Conservation (phyloP, 1,284 basidiomycete genomes). For the Cryptococcus sp. region DNA sequence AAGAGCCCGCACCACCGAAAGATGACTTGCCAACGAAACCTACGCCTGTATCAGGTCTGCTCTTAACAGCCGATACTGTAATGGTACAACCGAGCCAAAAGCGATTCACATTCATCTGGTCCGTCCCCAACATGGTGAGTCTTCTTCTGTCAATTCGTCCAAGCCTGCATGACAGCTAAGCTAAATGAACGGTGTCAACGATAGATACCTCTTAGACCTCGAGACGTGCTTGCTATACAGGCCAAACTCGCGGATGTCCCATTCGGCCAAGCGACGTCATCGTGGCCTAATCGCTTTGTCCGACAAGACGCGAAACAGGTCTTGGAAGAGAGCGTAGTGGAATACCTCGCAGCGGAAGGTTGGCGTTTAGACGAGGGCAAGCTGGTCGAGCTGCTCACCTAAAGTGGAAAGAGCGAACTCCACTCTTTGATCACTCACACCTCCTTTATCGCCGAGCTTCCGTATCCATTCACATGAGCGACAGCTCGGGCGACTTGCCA, state of each 20-base stretch:
- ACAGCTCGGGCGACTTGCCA: no score
- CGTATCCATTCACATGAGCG: no score
- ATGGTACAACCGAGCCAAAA: constrained; percentile 47
- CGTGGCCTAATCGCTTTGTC: constrained; percentile 47
- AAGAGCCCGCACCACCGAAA: constrained; percentile 32
- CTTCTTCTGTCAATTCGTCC: background rate
- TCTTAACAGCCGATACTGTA: constrained; percentile 48
- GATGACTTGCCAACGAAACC: constrained; percentile 30
- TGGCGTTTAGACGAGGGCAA: constrained; percentile 32
- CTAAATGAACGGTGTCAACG: background rate
- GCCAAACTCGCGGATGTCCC: constrained; percentile 22
- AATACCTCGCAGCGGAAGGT: constrained; percentile 38
- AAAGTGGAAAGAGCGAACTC: background rate
- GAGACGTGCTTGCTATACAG: constrained; percentile 32
- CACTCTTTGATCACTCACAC: no score
- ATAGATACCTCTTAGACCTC: constrained; percentile 49
- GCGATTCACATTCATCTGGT: constrained; percentile 51
- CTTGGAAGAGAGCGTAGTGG: constrained; percentile 33
- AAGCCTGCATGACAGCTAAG: background rate
- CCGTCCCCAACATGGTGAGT: constrained; percentile 50
- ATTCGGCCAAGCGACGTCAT: constrained; percentile 43
- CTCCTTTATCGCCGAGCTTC: no score
- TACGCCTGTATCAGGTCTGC: constrained; percentile 36
- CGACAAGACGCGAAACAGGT: constrained; percentile 37
- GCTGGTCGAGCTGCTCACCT: constrained; percentile 10